Evolutionary conservation across 495 filamentous ascomycete genomes (phyloP).

Genomic region (Cladorrhinum samala): DNA sequence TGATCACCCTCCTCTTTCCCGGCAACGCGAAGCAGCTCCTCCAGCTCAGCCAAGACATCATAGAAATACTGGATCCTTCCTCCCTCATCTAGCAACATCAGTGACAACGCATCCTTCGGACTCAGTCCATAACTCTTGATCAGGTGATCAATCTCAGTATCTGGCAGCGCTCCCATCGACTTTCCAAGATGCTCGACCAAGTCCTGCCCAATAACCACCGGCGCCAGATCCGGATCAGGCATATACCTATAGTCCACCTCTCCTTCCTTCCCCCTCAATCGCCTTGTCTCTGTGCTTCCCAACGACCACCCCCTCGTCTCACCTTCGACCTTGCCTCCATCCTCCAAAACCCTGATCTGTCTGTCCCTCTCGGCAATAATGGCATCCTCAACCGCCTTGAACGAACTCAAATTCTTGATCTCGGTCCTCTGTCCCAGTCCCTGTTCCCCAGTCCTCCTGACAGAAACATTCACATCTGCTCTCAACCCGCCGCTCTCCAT

Average conservation of each 20-base stretch:
- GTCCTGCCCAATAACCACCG: conserved; percentile 67
- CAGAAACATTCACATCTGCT: conserved; percentile 93
- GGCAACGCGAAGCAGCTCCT: conserved; percentile 32
- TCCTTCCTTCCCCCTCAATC: conserved; percentile 86
- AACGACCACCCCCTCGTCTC: conserved; percentile 94
- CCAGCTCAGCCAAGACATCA: conserved; percentile 57
- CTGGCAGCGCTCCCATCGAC: conserved; percentile 62
- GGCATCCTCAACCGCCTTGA: conserved; percentile 91
- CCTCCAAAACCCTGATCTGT: conserved; percentile 75
- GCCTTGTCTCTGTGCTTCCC: conserved; percentile 67
- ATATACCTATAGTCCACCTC: conserved; percentile 98
- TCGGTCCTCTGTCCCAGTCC: conserved; percentile 82
- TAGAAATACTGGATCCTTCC: conserved; percentile 78
- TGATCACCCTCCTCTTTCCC: conserved; percentile 14
- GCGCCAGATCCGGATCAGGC: conserved; percentile 88
- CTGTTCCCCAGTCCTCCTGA: conserved; percentile 46
- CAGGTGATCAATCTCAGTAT: conserved; percentile 57
- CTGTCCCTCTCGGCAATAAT: conserved; percentile 84
- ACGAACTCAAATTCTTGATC: conserved; percentile 94
- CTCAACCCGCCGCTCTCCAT: conserved; percentile 91
- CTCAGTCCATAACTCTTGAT: conserved; percentile 56
- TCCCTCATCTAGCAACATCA: conserved; percentile 73
- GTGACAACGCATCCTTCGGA: conserved; percentile 79
- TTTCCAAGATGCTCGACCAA: conserved; percentile 56
- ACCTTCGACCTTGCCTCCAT: conserved; percentile 68